These are phyloP conservation scores for Scheffersomyces parashehatae DNA, from an alignment of 1,139 yeast genomes.

Conservation along the genomic window DNA sequence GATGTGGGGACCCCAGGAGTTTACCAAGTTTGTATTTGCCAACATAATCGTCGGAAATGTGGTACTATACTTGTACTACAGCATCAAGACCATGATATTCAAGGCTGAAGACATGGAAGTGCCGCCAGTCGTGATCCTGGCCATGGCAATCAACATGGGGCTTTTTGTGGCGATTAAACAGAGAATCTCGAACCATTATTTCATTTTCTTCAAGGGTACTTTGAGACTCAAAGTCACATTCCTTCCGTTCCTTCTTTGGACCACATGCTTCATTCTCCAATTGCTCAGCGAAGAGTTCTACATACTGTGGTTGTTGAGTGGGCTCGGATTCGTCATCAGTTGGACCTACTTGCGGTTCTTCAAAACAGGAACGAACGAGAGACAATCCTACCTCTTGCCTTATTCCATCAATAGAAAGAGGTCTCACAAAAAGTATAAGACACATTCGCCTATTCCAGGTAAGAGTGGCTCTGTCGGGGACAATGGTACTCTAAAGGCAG, in stretches of 20 bases:
- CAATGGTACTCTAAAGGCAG: neutral
- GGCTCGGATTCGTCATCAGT: constrained; percentile 35
- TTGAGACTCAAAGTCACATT: constrained; percentile 39
- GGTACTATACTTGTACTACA: constrained; percentile 34
- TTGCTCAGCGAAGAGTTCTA: constrained; percentile 31
- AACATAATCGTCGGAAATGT: constrained; percentile 34
- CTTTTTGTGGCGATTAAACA: constrained; percentile 46
- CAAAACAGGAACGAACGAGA: constrained; percentile 44
- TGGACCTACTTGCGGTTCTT: constrained; percentile 44
- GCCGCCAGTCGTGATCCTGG: constrained; percentile 39
- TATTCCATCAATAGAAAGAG: constrained; percentile 25
- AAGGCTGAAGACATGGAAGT: constrained; percentile 18
- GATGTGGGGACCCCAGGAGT: constrained; percentile 40
- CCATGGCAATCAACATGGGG: constrained; percentile 43
- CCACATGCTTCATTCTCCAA: constrained; percentile 18
- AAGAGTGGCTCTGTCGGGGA: constrained; percentile 7
- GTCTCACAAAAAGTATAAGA: constrained; percentile 17
- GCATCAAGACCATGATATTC: constrained; percentile 26
- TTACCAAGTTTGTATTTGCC: constrained; percentile 26
- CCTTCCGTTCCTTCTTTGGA: constrained; percentile 35
- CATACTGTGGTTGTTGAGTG: constrained; percentile 25
- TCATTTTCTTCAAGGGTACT: constrained; percentile 40
- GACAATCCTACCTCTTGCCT: constrained; percentile 45
- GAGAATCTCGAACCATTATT: constrained; percentile 44
- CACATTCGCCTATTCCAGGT: constrained; percentile 1